Conservation (phyloP, 805 yeast genomes). For the Candida koratica region DNA sequence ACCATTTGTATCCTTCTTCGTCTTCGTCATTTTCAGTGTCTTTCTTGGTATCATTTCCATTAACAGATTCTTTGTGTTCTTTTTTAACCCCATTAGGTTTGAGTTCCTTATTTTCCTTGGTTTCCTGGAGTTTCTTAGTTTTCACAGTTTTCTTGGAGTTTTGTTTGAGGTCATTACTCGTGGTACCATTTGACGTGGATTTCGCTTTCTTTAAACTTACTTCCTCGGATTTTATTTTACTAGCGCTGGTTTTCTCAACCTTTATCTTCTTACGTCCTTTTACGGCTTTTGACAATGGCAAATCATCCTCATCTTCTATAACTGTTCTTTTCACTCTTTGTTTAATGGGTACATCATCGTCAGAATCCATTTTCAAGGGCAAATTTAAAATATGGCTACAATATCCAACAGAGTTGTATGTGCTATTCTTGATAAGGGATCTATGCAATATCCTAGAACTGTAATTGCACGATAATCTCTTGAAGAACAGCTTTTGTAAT, state of each 20-base stretch:
- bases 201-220: slow-evolving; percentile 5
- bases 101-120: too few species aligned
- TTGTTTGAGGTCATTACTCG: slow-evolving; percentile 1
- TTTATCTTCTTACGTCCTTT: slow-evolving; percentile 3
- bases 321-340: slow-evolving; percentile 15
- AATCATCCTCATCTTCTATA: slow-evolving; percentile 10
- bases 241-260: neutral
- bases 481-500: slow-evolving; percentile 1
- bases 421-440: too few species aligned
- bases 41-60: slow-evolving; percentile 1
- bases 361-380: slow-evolving; percentile 18
- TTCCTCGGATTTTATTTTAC: slow-evolving; percentile 2
- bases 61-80: neutral
- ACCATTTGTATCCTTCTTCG: slow-evolving; percentile 65
- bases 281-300: slow-evolving; percentile 14
- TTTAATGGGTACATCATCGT: slow-evolving; percentile 21
- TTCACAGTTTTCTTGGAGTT: neutral
- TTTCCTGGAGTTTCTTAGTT: neutral
- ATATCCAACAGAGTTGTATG: neutral
- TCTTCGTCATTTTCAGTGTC: slow-evolving; percentile 22
- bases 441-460: too few species aligned
- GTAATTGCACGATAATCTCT: too few species aligned
- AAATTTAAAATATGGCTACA: neutral
- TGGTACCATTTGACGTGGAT: too few species aligned
- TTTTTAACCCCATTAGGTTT: slow-evolving; percentile 4